Evolutionary conservation across 2,329 filamentous ascomycete genomes (phyloP), one percentile per base, ranked within the genome.

Genomic region (Arthrocladium fulminans): DNA sequence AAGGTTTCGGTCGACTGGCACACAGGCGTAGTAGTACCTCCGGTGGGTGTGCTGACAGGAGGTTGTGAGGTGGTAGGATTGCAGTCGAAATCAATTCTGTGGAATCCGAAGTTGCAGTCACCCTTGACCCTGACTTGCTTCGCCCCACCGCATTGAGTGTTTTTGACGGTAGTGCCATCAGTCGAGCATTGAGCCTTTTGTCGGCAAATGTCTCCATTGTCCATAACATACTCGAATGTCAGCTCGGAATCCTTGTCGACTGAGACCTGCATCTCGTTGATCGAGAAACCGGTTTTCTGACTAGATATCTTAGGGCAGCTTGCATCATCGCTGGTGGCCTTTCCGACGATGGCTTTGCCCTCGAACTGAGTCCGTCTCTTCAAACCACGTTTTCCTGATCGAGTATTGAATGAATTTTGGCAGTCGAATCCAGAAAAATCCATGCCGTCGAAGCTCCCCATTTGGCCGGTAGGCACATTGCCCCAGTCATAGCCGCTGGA

Each of bases 131-230:
- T 79, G 50, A 77, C 67, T 55, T 74, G 70, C 64, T 77, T 87
- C 56, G 90, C 89, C 67, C 89, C 89, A 78, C 88, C 90, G 65
- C 90, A 97, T 75, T 96, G 88, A 52, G 73, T 79, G 77, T 96
- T 96, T 69, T 79, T 70, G 60, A 96, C 74, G 40, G 76, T 77
- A 50, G 80, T 82, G 60, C 86, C 86, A 13, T 74, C 71, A 48
- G 75, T 71, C 55, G 74, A 78, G 77, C 87, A 94, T 45, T 73
- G 63, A 56, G 77, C 72, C 54, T 79, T 80, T 60, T 94, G 84
- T 72, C 86, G 90, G 81, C 90, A 97, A 51, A 67, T 78, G 12
- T 79, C 82, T 58, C 86, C 86, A 64, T 90, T 86, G 2, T 80
- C 76, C 88, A 96, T 94, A 60, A 74, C 76, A 70, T 90, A 96